These are phyloP conservation scores for Plasmodium yoelii DNA, from an alignment of 169 alveolate genomes.

Conservation along the genomic window DNA sequence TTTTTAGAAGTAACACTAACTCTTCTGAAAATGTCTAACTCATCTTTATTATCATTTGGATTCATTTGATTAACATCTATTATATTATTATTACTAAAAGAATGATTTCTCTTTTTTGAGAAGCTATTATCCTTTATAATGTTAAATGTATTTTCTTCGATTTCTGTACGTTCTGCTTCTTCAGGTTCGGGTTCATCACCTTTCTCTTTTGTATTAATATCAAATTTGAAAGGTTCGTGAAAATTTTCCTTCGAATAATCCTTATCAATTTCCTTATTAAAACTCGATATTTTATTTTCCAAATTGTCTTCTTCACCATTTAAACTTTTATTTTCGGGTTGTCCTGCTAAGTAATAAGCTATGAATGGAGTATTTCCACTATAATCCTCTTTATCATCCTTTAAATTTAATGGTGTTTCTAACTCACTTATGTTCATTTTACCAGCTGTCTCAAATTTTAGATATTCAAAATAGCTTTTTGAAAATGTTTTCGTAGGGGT, in stretches of 20 bases:
- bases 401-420: constrained; percentile 71
- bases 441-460: constrained; percentile 77
- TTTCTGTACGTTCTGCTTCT: not conserved
- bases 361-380: constrained; percentile 59
- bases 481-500: constrained; percentile 74
- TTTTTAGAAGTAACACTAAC: constrained; percentile 17
- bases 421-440: constrained; percentile 76
- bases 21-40: not conserved
- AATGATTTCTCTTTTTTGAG: not conserved
- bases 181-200: not conserved
- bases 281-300: not conserved
- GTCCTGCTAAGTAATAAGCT: constrained; percentile 68
- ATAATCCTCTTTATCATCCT: constrained; percentile 59
- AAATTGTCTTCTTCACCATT: constrained; percentile 13
- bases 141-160: not conserved
- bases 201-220: not conserved
- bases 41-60: not conserved
- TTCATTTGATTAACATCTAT: not conserved
- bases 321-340: constrained; percentile 15
- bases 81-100: not conserved
- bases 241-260: not conserved
- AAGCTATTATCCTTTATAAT: not conserved
- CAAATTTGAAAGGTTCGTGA: not conserved
- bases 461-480: constrained; percentile 45
- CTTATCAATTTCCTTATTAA: not conserved